Evolutionary conservation across 163 green algal species (phyloP).

Genomic region (Scenedesmus sp.): DNA sequence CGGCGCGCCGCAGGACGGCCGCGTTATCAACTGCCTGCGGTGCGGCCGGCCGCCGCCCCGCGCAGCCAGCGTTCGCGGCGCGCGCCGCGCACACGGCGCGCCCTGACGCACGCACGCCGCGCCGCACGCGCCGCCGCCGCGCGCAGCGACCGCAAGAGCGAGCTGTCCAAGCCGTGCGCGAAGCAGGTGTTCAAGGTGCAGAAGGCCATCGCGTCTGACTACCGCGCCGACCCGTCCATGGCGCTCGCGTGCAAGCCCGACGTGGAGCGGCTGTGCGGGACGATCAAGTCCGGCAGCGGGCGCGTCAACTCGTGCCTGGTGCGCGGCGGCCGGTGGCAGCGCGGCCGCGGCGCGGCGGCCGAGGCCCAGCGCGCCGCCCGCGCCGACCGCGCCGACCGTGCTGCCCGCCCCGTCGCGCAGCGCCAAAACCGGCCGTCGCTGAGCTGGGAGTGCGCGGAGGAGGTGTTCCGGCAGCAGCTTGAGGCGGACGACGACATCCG

Average conservation of each 20-base stretch:
- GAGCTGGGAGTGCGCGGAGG: constrained; percentile 55
- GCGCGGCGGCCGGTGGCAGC: not conserved
- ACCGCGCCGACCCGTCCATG: constrained; percentile 53
- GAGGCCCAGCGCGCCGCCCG: too few relatives aligned
- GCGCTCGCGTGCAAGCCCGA: constrained; percentile 70
- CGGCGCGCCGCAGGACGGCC: constrained; percentile 56
- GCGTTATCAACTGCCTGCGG: constrained; percentile 63
- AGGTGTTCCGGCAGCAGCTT: constrained; percentile 65
- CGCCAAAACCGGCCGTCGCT: constrained; percentile 54
- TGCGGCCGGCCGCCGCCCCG: too few relatives aligned
- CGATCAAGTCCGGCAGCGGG: constrained; percentile 68
- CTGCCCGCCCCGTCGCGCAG: constrained; percentile 20
- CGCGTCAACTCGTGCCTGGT: constrained; percentile 75
- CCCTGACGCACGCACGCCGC: too few relatives aligned
- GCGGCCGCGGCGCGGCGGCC: not conserved
- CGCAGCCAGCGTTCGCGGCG: too few relatives aligned
- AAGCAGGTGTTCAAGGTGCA: constrained; percentile 64
- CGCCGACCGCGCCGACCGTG: too few relatives aligned
- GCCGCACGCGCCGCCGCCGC: too few relatives aligned
- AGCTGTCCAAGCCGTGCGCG: constrained; percentile 56
- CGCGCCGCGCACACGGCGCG: too few relatives aligned
- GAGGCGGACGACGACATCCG: constrained; percentile 67
- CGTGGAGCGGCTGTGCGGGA: constrained; percentile 59
- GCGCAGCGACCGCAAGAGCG: constrained; percentile 49
- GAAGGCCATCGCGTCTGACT: constrained; percentile 50